phyloP scores from a whole-genome alignment of 768 basidiomycete genomes.

The Obba rivulosa region DNA sequence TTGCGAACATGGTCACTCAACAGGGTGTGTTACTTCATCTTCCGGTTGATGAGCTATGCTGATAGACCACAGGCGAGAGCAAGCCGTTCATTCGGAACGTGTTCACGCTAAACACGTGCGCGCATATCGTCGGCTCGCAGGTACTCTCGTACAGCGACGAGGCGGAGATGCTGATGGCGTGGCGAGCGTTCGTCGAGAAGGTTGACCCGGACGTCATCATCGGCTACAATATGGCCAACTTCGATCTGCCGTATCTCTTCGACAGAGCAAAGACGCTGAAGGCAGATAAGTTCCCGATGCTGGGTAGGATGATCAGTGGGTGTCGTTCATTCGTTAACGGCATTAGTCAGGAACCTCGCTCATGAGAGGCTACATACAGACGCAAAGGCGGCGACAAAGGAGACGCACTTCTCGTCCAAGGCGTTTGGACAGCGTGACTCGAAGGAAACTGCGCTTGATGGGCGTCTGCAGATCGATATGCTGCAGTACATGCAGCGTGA shows the following conservation, averaged over 20 bases:
- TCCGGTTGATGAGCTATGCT: background rate
- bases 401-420: constrained; percentile 96
- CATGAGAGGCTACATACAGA: constrained; percentile 35
- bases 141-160: constrained; percentile 83
- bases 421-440: constrained; percentile 97
- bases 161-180: constrained; percentile 64
- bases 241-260: constrained; percentile 95
- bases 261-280: constrained; percentile 87
- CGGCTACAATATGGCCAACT: constrained; percentile 91
- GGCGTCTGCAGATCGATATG: constrained; percentile 91
- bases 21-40: constrained; percentile 59
- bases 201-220: constrained; percentile 96
- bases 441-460: constrained; percentile 87
- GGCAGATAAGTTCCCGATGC: constrained; percentile 26
- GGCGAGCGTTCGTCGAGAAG: constrained; percentile 84
- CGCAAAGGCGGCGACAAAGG: constrained; percentile 74
- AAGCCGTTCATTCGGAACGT: constrained; percentile 95
- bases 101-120: constrained; percentile 91
- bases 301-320: constrained; percentile 59
- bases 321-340: constrained; percentile 2
- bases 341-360: background rate
- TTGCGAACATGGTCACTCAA: constrained; percentile 97
- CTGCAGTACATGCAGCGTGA: constrained; percentile 98
- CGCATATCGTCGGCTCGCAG: constrained; percentile 97
- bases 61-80: constrained; percentile 58